Percentiles rank a stretch among this genome's conserved stretches.
Evolutionary conservation across 73 alveolate species (phyloP).

Genomic region (Diophrys appendiculata): DNA sequence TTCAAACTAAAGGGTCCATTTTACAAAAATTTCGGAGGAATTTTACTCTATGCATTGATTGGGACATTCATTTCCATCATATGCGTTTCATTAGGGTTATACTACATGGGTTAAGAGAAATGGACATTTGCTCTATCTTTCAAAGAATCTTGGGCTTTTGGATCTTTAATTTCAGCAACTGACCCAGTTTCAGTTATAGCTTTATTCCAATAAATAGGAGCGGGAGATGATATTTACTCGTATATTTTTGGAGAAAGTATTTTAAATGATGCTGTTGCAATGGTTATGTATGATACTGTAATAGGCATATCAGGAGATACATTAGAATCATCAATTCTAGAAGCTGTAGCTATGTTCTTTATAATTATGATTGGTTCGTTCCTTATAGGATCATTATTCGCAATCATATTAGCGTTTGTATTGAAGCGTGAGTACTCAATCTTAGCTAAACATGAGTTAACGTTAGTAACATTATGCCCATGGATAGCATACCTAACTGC

Average conservation of each 20-base stretch:
- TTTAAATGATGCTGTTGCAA: constrained; percentile 86
- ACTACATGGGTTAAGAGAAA: constrained; percentile 10
- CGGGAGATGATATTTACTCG: constrained; percentile 61
- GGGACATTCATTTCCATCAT: constrained; percentile 82
- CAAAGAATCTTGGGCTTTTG: constrained; percentile 73
- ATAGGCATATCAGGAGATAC: constrained; percentile 8
- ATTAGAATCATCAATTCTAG: background rate
- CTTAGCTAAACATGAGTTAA: constrained; percentile 57
- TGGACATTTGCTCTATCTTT: constrained; percentile 27
- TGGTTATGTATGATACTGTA: constrained; percentile 60
- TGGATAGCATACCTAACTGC: constrained; percentile 87
- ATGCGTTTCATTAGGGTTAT: constrained; percentile 25
- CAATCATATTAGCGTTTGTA: constrained; percentile 56
- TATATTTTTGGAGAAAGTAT: constrained; percentile 87
- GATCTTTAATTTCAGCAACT: constrained; percentile 84
- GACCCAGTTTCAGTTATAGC: constrained; percentile 91
- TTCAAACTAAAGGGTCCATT: no score
- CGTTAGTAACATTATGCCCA: constrained; percentile 81
- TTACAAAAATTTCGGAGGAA: constrained; percentile 79
- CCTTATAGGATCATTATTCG: constrained; percentile 55
- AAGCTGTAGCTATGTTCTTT: background rate
- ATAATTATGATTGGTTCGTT: constrained; percentile 48
- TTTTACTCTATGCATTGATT: constrained; percentile 72
- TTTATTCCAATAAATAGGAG: constrained; percentile 66
- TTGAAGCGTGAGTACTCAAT: constrained; percentile 14